These are phyloP conservation scores for Psophocarpus tetragonolobus DNA, from an alignment of 306 rosid species.

Conservation along the genomic window DNA sequence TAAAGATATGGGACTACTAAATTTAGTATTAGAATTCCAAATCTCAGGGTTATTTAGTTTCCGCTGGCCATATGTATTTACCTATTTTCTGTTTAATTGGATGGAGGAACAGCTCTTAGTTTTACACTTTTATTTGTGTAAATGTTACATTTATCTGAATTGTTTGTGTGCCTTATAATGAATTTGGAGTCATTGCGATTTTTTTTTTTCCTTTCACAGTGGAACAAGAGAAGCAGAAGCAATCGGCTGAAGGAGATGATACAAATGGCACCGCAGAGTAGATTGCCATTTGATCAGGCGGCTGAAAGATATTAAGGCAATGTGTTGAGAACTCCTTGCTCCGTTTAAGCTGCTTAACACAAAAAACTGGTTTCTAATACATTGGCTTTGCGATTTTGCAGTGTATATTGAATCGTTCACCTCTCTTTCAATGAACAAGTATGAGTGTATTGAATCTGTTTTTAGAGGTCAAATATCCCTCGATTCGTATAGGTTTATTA, in stretches of 20 bases:
- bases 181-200: slow-evolving; percentile 6
- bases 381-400: background rate
- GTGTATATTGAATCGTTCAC: background rate
- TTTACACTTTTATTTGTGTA: slow-evolving; percentile 12
- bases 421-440: background rate
- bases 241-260: slow-evolving; percentile 65
- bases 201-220: slow-evolving; percentile 40
- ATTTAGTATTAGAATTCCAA: background rate
- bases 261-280: slow-evolving; percentile 44
- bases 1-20: background rate
- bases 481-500: background rate
- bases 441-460: background rate
- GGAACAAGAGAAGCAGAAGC: slow-evolving; percentile 82
- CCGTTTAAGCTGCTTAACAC: background rate
- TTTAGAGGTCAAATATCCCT: background rate
- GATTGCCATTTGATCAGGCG: slow-evolving; percentile 4
- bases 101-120: background rate
- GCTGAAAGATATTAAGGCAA: background rate
- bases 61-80: background rate
- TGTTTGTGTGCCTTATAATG: background rate
- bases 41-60: background rate
- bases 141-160: background rate
- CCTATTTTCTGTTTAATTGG: background rate
- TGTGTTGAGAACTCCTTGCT: background rate
- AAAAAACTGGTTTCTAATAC: slow-evolving; percentile 7